phyloP scores from a whole-genome alignment of 1,284 basidiomycete genomes.

The Moesziomyces globuligerus region DNA sequence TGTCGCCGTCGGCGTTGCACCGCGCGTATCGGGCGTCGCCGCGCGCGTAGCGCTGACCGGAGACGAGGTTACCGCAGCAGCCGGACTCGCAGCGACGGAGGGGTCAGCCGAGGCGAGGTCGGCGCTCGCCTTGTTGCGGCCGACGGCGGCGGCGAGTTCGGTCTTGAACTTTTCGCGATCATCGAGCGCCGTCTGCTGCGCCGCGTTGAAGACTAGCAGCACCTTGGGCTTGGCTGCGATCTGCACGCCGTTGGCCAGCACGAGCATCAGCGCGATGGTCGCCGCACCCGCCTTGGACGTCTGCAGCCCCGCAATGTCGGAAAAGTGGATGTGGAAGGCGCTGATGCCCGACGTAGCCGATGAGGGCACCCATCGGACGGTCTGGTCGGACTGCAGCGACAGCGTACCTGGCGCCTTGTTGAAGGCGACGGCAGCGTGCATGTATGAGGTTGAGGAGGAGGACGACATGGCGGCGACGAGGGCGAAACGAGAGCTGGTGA shows the following conservation, averaged over 20 bases:
- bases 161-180: conserved; percentile 56
- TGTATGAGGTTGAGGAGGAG: conserved; percentile 34
- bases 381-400: conserved; percentile 24
- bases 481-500: too few species aligned
- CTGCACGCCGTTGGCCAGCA: conserved; percentile 37
- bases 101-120: conserved; percentile 17
- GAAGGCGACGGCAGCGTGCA: conserved; percentile 52
- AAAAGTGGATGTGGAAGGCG: conserved; percentile 34
- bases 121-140: conserved; percentile 15
- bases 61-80: conserved; percentile 13
- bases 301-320: conserved; percentile 50
- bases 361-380: conserved; percentile 49
- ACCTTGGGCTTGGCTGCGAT: conserved; percentile 44
- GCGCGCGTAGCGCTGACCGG: conserved; percentile 12
- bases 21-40: conserved; percentile 21
- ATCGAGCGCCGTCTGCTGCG: conserved; percentile 38
- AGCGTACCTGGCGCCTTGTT: conserved; percentile 55
- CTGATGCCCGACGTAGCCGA: conserved; percentile 35
- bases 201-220: conserved; percentile 54
- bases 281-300: conserved; percentile 56
- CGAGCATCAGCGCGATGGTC: conserved; percentile 54
- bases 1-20: conserved; percentile 11
- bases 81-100: conserved; percentile 17
- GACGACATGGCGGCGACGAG: conserved; percentile 21
- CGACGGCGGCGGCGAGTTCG: conserved; percentile 50